These are phyloP conservation scores for Lipomyces anomalus DNA, from an alignment of 805 yeast species.

Conservation along the genomic window DNA sequence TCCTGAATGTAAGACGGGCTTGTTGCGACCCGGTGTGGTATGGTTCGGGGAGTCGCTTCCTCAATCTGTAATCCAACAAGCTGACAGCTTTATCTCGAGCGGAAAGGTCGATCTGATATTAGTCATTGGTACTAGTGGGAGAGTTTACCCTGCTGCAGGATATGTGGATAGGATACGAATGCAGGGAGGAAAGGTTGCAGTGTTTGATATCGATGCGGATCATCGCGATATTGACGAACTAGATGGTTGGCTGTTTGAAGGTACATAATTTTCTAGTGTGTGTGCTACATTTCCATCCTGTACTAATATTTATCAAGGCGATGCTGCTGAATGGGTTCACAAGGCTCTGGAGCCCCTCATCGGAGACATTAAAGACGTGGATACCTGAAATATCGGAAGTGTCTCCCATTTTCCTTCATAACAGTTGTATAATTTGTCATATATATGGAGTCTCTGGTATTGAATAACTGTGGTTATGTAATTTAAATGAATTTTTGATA, in stretches of 20 bases:
- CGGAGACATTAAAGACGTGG: no score
- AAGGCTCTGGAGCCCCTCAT: slow-evolving; percentile 49
- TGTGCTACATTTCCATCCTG: not conserved
- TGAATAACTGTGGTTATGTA: no score
- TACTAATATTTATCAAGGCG: slow-evolving; percentile 55
- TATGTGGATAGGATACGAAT: slow-evolving; percentile 70
- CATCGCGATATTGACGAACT: slow-evolving; percentile 25
- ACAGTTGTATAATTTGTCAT: no score
- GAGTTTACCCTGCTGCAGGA: slow-evolving; percentile 89
- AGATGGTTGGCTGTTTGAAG: slow-evolving; percentile 58
- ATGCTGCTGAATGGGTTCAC: slow-evolving; percentile 69
- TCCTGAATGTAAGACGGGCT: slow-evolving; percentile 61
- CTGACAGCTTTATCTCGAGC: slow-evolving; percentile 62
- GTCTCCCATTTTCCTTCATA: no score
- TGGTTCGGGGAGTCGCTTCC: slow-evolving; percentile 94
- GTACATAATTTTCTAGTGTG: not conserved
- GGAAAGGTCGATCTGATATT: slow-evolving; percentile 63
- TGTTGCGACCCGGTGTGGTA: slow-evolving; percentile 82
- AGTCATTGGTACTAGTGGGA: slow-evolving; percentile 80
- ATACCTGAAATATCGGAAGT: no score
- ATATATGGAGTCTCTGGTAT: no score
- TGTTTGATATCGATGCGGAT: slow-evolving; percentile 62
- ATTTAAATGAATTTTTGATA: no score
- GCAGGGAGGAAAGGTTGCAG: slow-evolving; percentile 76
- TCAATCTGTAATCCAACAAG: slow-evolving; percentile 51